Percentiles rank a stretch among this genome's conserved stretches.
phyloP scores from a whole-genome alignment of 805 yeast genomes.

The Candida maesae region DNA sequence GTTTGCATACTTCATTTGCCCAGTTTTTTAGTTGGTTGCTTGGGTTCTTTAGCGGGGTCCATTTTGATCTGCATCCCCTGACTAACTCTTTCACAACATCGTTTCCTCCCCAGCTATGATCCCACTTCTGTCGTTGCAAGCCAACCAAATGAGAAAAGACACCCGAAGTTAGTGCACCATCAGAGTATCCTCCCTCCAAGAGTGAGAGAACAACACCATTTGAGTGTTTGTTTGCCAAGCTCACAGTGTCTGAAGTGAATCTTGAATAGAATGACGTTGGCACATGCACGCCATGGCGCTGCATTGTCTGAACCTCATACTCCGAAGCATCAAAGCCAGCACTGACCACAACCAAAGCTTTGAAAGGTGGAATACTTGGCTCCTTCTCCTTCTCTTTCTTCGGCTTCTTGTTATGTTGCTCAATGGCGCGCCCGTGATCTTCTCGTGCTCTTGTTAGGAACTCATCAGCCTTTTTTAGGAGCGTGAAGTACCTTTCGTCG shows the following conservation, averaged over 20 bases:
- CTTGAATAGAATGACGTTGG: constrained; percentile 75
- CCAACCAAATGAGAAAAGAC: constrained; percentile 77
- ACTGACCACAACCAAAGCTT: constrained; percentile 63
- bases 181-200: constrained; percentile 85
- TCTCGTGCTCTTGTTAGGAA: constrained; percentile 49
- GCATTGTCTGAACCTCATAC: constrained; percentile 79
- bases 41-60: constrained; percentile 58
- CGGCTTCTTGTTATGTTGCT: background rate
- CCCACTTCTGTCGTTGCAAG: constrained; percentile 54
- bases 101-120: constrained; percentile 58
- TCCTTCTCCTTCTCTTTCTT: constrained; percentile 3
- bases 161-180: constrained; percentile 76
- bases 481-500: constrained; percentile 52
- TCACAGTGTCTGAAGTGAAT: constrained; percentile 71
- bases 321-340: constrained; percentile 91
- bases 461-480: constrained; percentile 64
- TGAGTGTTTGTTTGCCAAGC: constrained; percentile 58
- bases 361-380: constrained; percentile 41
- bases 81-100: constrained; percentile 61
- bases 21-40: constrained; percentile 49
- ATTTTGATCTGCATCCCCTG: constrained; percentile 63
- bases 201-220: constrained; percentile 62
- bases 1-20: constrained; percentile 60
- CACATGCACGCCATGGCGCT: constrained; percentile 74
- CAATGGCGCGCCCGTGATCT: constrained; percentile 33